Base-by-base conservation (phyloP, 805 yeast species). In the Ogataea henricii region DNA sequence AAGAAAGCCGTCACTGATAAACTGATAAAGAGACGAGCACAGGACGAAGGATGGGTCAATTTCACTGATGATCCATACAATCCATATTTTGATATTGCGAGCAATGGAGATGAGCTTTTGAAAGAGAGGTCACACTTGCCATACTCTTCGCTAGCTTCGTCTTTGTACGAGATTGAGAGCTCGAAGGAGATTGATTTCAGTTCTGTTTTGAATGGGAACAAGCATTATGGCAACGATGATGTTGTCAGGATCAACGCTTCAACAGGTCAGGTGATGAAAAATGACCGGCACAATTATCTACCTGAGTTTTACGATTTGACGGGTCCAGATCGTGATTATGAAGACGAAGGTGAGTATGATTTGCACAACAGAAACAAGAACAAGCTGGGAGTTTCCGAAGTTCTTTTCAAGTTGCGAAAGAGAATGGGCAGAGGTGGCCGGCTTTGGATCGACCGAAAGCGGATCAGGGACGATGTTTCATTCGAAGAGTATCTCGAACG, bases 1-100 rank as follows among this genome's bases (percentile, higher is more conserved):
- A 83, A 83, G 52, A 79, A 83, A 47, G 95, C 89, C n/a, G 96
- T 94, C 41, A 80, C 83, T 53, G 96, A 89, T 56, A 87, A 89
- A 64, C 74, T 92, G 66, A 81, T 80, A 43, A 85, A 86, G 53
- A 73, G 95, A 36, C 80, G 81, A 55, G 77, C 83, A 53, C 79
- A 76, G 51, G 91, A 87, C 60, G 77, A 76, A 52, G 88, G 87
- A 0, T 91, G 84, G 80, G 79, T 87, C 55, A 94, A 94, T 61
- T 73, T 87, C 44, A 87, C 97, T 2, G 96, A 90, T 69, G 91
- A 87, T 68, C 85, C 94, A 13, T 81, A 80, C 60, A 87, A 84
- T 60, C 97, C 97, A 12, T 82, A 78, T 47, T 85, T 89, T 64
- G 82, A 87, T 53, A 77, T 89, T 45, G 76, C 83, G 6, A 73